Evolutionary conservation across 2,329 filamentous ascomycete genomes (phyloP).

Genomic region (Pezicula rhizophila): DNA sequence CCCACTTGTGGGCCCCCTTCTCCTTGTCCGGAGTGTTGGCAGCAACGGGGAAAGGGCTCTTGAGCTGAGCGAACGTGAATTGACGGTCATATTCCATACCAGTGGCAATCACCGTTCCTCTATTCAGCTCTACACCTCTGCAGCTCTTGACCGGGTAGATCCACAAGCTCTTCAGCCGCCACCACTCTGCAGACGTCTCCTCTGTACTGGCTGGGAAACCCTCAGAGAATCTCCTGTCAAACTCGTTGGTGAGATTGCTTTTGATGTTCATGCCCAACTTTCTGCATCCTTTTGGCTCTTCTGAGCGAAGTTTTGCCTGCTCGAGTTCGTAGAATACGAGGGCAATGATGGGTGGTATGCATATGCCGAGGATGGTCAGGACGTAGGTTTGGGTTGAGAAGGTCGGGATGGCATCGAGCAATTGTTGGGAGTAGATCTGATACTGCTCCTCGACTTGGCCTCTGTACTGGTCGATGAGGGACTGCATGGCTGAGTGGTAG

Average conservation of each 20-base stretch:
- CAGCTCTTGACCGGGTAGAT: slow-evolving; percentile 84
- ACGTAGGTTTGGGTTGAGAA: slow-evolving; percentile 26
- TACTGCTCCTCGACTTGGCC: slow-evolving; percentile 20
- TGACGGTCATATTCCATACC: slow-evolving; percentile 77
- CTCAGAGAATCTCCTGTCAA: slow-evolving; percentile 40
- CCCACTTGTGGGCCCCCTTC: slow-evolving; percentile 50
- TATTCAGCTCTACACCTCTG: slow-evolving; percentile 64
- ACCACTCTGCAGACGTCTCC: slow-evolving; percentile 29
- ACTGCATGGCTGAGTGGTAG: slow-evolving; percentile 14
- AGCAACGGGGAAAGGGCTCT: slow-evolving; percentile 40
- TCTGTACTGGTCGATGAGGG: slow-evolving; percentile 20
- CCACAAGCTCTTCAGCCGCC: slow-evolving; percentile 62
- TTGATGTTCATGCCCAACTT: slow-evolving; percentile 41
- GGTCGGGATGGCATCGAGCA: slow-evolving; percentile 19
- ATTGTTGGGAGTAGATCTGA: slow-evolving; percentile 21
- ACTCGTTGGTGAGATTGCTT: slow-evolving; percentile 52
- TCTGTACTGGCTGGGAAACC: slow-evolving; percentile 30
- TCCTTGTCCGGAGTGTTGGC: slow-evolving; percentile 29
- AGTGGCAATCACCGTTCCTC: slow-evolving; percentile 56
- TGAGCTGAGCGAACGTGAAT: slow-evolving; percentile 72
- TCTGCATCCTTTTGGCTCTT: slow-evolving; percentile 42
- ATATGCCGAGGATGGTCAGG: slow-evolving; percentile 24
- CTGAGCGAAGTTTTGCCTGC: slow-evolving; percentile 22
- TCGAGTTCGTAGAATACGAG: slow-evolving; percentile 27
- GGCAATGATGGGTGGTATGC: slow-evolving; percentile 25